phyloP scores from a whole-genome alignment of 495 filamentous ascomycete genomes.

The Neurospora cerealis region DNA sequence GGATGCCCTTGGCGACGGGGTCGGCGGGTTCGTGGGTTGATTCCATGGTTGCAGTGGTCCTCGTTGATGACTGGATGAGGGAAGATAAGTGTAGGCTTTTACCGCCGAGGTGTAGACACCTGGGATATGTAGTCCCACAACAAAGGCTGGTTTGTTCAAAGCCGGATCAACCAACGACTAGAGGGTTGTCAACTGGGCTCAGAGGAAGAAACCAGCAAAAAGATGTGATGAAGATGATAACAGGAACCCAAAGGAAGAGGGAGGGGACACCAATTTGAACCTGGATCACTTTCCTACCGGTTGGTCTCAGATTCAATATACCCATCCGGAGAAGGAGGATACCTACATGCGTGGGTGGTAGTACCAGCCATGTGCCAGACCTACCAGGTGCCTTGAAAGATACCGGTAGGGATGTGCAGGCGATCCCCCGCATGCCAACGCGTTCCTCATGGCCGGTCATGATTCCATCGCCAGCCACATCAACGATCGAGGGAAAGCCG shows the following conservation, averaged over 20 bases:
- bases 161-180: not conserved
- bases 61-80: not conserved
- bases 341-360: not conserved
- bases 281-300: not conserved
- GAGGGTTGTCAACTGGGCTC: not conserved
- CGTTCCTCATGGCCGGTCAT: not conserved
- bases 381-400: not conserved
- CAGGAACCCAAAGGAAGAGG: not conserved
- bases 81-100: not conserved
- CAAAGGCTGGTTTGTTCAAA: not conserved
- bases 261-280: not conserved
- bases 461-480: not conserved
- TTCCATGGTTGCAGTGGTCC: constrained; percentile 7
- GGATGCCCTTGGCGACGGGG: constrained; percentile 47
- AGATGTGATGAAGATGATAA: not conserved
- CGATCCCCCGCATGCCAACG: not conserved
- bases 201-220: not conserved
- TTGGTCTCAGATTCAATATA: not conserved
- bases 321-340: not conserved
- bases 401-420: not conserved
- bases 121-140: not conserved
- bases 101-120: not conserved
- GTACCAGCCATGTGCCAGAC: not conserved
- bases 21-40: constrained; percentile 41
- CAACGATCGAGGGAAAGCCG: not conserved